A percentile compares a stretch with the other conserved stretches of the same genome.
Conservation (phyloP, 176 grass and related monocot genomes). For the Elaeis guineensis region DNA sequence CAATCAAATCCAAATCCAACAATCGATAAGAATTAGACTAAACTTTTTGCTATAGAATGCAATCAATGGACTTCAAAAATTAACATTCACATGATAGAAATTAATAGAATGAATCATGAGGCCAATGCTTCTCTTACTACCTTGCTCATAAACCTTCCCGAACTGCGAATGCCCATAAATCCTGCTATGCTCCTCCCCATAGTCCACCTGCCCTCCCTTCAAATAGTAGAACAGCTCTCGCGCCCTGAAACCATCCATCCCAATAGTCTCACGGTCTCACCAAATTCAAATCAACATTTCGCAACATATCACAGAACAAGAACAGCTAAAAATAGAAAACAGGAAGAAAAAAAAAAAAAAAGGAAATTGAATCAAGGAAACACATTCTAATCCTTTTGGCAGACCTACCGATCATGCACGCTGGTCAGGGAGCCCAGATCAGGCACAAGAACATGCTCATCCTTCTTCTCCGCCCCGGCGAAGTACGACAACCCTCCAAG, state of each 20-base stretch:
- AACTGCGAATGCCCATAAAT: slow-evolving; percentile 38
- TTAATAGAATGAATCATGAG: too few species aligned
- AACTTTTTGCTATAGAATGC: too few species aligned
- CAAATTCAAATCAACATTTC: too few species aligned
- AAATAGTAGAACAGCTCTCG: slow-evolving; percentile 84
- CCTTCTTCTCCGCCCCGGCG: slow-evolving; percentile 90
- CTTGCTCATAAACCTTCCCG: slow-evolving; percentile 48
- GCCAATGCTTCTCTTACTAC: slow-evolving; percentile 4
- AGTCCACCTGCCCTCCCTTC: slow-evolving; percentile 75
- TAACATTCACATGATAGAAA: too few species aligned
- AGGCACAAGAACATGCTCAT: slow-evolving; percentile 66
- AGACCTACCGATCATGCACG: slow-evolving; percentile 52
- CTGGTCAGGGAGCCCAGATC: slow-evolving; percentile 78
- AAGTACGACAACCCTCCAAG: slow-evolving; percentile 83
- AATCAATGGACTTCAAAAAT: too few species aligned
- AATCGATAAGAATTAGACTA: too few species aligned
- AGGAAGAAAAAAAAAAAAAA: too few species aligned
- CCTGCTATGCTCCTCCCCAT: slow-evolving; percentile 70
- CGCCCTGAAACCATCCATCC: slow-evolving; percentile 25
- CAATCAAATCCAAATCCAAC: neutral
- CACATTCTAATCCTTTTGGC: too few species aligned
- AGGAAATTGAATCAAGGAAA: too few species aligned
- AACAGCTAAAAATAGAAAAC: too few species aligned
- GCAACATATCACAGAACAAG: too few species aligned
- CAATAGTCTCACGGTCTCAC: neutral